Evolutionary conservation across 2,329 filamentous ascomycete genomes (phyloP).

Genomic region (Amauroascus niger): DNA sequence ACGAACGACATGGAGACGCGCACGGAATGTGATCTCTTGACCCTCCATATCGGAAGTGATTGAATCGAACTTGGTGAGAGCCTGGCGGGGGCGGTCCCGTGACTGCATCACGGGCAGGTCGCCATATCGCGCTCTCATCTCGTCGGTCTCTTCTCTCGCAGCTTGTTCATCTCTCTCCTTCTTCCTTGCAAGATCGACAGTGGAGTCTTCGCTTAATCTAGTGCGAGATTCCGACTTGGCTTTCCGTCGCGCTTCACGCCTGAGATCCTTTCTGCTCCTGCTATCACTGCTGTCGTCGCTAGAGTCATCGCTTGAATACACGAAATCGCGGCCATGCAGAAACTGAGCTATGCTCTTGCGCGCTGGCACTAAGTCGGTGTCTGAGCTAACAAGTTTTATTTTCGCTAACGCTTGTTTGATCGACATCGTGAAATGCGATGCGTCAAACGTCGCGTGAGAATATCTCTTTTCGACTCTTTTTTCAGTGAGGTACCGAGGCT

Average conservation of each 20-base stretch:
- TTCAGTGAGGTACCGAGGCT: background rate
- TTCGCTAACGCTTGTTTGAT: slow-evolving; percentile 39
- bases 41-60: slow-evolving; percentile 47
- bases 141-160: slow-evolving; percentile 46
- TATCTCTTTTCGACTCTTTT: background rate
- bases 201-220: slow-evolving; percentile 32
- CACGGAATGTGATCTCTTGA: slow-evolving; percentile 56
- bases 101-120: slow-evolving; percentile 51
- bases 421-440: slow-evolving; percentile 34
- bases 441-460: too few relatives aligned
- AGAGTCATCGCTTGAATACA: slow-evolving; percentile 38
- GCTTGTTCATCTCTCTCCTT: slow-evolving; percentile 39
- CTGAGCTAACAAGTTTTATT: slow-evolving; percentile 26
- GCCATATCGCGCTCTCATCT: slow-evolving; percentile 52
- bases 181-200: slow-evolving; percentile 28
- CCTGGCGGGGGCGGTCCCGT: slow-evolving; percentile 40
- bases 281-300: slow-evolving; percentile 24
- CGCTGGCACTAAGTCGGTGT: slow-evolving; percentile 26
- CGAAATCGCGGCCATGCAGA: slow-evolving; percentile 34
- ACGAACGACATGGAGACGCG: slow-evolving; percentile 67
- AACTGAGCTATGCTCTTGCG: slow-evolving; percentile 36
- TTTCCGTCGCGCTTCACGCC: slow-evolving; percentile 32
- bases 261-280: slow-evolving; percentile 40
- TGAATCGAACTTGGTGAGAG: slow-evolving; percentile 42
- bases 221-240: slow-evolving; percentile 28